phyloP scores from a whole-genome alignment of 345 rosid genomes.

The Camelina neglecta region DNA sequence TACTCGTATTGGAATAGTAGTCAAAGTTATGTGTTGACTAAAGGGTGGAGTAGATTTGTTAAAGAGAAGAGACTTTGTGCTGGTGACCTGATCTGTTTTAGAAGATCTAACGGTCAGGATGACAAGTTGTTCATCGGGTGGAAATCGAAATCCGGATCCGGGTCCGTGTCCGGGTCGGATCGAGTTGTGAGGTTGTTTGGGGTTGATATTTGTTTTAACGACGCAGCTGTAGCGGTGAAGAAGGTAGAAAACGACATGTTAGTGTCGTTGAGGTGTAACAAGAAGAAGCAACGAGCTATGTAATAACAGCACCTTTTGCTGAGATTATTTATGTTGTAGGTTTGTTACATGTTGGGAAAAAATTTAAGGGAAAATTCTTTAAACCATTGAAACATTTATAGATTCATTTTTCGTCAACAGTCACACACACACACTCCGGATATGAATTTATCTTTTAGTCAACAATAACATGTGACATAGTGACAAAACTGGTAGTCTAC shows the following conservation, averaged over 20 bases:
- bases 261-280: constrained; percentile 52
- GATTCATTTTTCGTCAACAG: too few relatives aligned
- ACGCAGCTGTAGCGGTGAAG: constrained; percentile 52
- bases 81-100: constrained; percentile 82
- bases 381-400: too few relatives aligned
- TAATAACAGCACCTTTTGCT: constrained; percentile 43
- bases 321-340: constrained; percentile 4
- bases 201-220: constrained; percentile 36
- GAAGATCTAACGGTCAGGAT: constrained; percentile 75
- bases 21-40: constrained; percentile 91
- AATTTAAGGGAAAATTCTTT: too few relatives aligned
- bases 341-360: neutral
- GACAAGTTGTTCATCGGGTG: constrained; percentile 70
- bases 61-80: constrained; percentile 80
- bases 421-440: too few relatives aligned
- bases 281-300: constrained; percentile 76
- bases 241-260: constrained; percentile 57
- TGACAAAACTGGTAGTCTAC: too few relatives aligned
- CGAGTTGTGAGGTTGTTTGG: constrained; percentile 76
- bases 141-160: constrained; percentile 48
- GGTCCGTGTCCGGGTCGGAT: neutral
- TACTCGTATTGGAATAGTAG: constrained; percentile 98
- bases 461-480: too few relatives aligned
- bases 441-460: too few relatives aligned
- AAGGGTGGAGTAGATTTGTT: constrained; percentile 95